Evolutionary conservation across 2,329 filamentous ascomycete species (phyloP), one percentile per base, ranked within the genome.

Genomic region (Penicillium sp.): DNA sequence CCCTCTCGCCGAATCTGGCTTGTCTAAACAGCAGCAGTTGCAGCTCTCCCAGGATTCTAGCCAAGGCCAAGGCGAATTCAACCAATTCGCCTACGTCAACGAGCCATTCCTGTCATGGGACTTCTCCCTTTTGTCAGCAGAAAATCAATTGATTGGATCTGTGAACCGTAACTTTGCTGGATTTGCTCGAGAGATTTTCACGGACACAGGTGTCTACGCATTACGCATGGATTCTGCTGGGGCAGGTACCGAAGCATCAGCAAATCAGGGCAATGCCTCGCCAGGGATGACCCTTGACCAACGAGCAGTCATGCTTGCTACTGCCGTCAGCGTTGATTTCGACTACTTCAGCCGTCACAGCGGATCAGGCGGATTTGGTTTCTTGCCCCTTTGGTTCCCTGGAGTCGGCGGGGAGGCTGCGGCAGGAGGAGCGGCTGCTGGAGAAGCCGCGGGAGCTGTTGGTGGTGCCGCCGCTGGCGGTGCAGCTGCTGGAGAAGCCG

Each of bases 331-430:
- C 59, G 82, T 89, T 51, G 87, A 89, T 69, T 89, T 89, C 62
- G 87, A 89, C 71, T 89, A 89, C 74, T 89, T 89, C 76, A 88
- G 86, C 61, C 80, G 86, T 1, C 85, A 88, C 64, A 86, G 84
- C 57, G 73, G 78, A 19, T 72, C 77, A 2, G 80, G 80, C 10
- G 76, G 81, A 17, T 72, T 82, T 47, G 79, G 83, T 1, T 80
- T 82, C 42, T 80, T 88, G 71, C 86, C 86, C 0, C 70, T 87
- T 54, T 83, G 81, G 76, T 78, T 85, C 61, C 81, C 82, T 1
- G 79, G 77, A 8, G 70, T 76, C 9, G 80, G 80, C 15, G 79
- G 77, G 4, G 78, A 77, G 19, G 75, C 75, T 22, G 74, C 71
- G n/a, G 77, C 72, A 33, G 79, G 75, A 12, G 80, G 75, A 56